Evolutionary conservation across 1,139 yeast species (phyloP).

Genomic region (Debaryomyces sp.): DNA sequence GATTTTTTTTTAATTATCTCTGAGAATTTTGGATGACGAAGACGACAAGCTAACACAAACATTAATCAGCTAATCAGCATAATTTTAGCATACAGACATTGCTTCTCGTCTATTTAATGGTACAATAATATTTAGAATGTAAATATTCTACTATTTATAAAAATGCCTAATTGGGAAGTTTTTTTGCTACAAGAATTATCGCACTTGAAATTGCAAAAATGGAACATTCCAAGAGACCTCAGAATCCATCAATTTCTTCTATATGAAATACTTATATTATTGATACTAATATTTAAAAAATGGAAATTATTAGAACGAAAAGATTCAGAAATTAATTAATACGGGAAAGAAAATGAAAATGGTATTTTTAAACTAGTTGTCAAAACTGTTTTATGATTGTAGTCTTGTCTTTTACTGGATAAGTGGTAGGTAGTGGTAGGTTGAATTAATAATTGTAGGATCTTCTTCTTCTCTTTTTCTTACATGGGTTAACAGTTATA

Average conservation of each 20-base stretch:
- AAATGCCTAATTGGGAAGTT: slow-evolving; percentile 1
- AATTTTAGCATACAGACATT: not conserved
- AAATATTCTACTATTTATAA: not conserved
- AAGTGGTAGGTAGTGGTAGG: not conserved
- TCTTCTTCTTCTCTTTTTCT: slow-evolving; percentile 43
- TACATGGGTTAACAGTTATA: slow-evolving; percentile 29
- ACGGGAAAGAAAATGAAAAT: slow-evolving; percentile 1
- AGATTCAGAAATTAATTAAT: not conserved
- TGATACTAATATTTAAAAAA: not conserved
- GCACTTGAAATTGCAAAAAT: not conserved
- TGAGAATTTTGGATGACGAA: not conserved
- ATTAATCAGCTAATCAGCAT: not conserved
- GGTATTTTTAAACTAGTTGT: slow-evolving; percentile 5
- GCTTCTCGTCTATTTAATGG: not conserved
- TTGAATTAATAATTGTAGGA: slow-evolving; percentile 27
- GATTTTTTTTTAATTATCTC: not conserved
- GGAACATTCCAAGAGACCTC: not conserved
- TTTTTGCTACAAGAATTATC: slow-evolving; percentile 1
- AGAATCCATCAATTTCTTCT: not conserved
- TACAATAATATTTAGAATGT: not conserved
- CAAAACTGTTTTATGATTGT: slow-evolving; percentile 1
- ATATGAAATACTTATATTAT: not conserved
- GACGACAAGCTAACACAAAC: not conserved
- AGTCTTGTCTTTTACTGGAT: not conserved
- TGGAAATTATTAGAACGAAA: not conserved